Evolutionary conservation across 176 grass and related monocot genomes (phyloP).

Genomic region (Aegilops sharonensis): DNA sequence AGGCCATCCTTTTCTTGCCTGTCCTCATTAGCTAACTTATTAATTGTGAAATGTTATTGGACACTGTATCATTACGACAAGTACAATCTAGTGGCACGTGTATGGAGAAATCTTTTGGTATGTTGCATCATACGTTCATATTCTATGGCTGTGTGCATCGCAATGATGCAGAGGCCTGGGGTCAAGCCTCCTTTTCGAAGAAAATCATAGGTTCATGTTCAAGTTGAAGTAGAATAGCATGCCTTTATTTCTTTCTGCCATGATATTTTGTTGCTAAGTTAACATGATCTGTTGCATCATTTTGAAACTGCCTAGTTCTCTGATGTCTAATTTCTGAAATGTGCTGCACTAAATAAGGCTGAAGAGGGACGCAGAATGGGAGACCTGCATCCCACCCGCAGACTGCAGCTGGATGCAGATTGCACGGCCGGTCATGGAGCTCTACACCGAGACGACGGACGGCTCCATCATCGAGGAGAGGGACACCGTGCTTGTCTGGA

Average conservation of each 20-base stretch:
- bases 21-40: background rate
- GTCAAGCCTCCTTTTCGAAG: too few species aligned
- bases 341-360: conserved; percentile 35
- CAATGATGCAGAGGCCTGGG: too few species aligned
- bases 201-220: background rate
- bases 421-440: conserved; percentile 70
- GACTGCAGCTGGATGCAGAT: conserved; percentile 95
- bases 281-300: background rate
- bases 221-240: background rate
- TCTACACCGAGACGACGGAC: conserved; percentile 88
- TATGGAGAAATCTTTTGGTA: background rate
- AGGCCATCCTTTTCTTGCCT: background rate
- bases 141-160: too few species aligned
- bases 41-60: background rate
- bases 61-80: background rate
- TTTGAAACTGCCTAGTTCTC: background rate
- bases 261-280: background rate
- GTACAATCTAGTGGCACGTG: background rate
- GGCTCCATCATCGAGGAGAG: conserved; percentile 83
- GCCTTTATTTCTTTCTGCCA: too few species aligned
- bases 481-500: conserved; percentile 83
- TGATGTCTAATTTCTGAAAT: background rate
- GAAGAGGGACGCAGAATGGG: conserved; percentile 70
- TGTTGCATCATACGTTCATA: background rate
- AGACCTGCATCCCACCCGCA: conserved; percentile 46